Evolutionary conservation across 306 rosid species (phyloP).

Genomic region (Acacia confusa): DNA sequence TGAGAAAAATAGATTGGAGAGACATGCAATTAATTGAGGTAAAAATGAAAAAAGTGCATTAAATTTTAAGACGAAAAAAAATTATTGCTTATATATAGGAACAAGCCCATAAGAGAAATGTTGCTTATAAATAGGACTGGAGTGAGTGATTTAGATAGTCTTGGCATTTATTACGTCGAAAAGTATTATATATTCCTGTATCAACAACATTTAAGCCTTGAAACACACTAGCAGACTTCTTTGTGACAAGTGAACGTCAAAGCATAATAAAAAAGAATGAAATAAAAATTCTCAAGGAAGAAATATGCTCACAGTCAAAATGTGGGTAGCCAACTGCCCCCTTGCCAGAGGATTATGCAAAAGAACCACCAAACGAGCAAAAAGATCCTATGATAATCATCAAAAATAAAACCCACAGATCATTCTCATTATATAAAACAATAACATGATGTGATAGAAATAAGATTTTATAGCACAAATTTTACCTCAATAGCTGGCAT

Average conservation of each 20-base stretch:
- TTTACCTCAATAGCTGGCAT: constrained; percentile 82
- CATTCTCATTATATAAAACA: constrained; percentile 20
- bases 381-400: constrained; percentile 67
- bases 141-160: constrained; percentile 15
- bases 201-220: neutral
- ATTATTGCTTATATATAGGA: too few relatives aligned
- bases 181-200: constrained; percentile 10
- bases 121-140: neutral
- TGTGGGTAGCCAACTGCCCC: constrained; percentile 88
- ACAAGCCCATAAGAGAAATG: too few relatives aligned
- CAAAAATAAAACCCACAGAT: constrained; percentile 26
- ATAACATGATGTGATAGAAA: neutral
- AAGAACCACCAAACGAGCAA: constrained; percentile 92
- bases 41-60: too few relatives aligned
- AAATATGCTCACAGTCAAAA: constrained; percentile 68
- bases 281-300: constrained; percentile 10
- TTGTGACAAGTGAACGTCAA: neutral
- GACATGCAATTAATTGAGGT: too few relatives aligned
- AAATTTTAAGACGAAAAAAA: too few relatives aligned
- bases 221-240: neutral
- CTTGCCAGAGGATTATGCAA: constrained; percentile 90
- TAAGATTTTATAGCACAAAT: neutral
- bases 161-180: constrained; percentile 1
- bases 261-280: neutral
- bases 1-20: too few relatives aligned